phyloP scores from a whole-genome alignment of 352 stramenopile species.

The Pythium diclinum region DNA sequence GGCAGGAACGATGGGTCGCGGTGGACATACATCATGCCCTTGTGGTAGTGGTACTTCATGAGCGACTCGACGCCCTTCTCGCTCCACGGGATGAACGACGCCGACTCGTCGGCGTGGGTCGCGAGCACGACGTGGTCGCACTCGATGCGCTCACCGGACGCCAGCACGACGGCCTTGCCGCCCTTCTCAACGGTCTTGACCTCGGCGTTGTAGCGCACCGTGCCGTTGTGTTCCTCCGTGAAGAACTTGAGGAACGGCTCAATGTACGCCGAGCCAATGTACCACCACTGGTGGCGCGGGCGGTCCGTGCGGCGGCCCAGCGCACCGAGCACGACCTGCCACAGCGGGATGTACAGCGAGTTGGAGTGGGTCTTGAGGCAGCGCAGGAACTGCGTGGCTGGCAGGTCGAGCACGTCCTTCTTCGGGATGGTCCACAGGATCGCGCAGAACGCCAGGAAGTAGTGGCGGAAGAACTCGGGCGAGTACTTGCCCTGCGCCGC shows the following conservation, averaged over 20 bases:
- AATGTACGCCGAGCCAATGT: slow-evolving; percentile 81
- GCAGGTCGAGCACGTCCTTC: slow-evolving; percentile 77
- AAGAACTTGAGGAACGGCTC: slow-evolving; percentile 86
- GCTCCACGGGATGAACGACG: slow-evolving; percentile 71
- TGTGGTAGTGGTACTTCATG: slow-evolving; percentile 84
- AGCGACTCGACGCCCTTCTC: slow-evolving; percentile 58
- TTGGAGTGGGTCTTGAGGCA: slow-evolving; percentile 87
- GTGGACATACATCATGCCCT: slow-evolving; percentile 88
- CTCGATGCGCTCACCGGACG: slow-evolving; percentile 66
- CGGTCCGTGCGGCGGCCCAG: slow-evolving; percentile 71
- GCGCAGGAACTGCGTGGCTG: slow-evolving; percentile 81
- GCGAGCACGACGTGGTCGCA: slow-evolving; percentile 86
- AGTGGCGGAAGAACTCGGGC: slow-evolving; percentile 83
- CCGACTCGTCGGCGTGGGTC: slow-evolving; percentile 76
- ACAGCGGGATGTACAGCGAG: slow-evolving; percentile 85
- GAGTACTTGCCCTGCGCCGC: slow-evolving; percentile 67
- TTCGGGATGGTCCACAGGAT: slow-evolving; percentile 88
- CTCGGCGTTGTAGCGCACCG: slow-evolving; percentile 69
- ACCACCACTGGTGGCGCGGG: slow-evolving; percentile 83
- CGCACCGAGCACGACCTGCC: slow-evolving; percentile 78
- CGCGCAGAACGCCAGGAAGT: slow-evolving; percentile 83
- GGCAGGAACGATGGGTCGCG: slow-evolving; percentile 73
- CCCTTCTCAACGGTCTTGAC: slow-evolving; percentile 68
- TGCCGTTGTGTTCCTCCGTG: slow-evolving; percentile 75
- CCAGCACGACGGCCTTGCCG: slow-evolving; percentile 76